Conservation (phyloP, 352 stramenopile species). For the Phytophthora capsici region DNA sequence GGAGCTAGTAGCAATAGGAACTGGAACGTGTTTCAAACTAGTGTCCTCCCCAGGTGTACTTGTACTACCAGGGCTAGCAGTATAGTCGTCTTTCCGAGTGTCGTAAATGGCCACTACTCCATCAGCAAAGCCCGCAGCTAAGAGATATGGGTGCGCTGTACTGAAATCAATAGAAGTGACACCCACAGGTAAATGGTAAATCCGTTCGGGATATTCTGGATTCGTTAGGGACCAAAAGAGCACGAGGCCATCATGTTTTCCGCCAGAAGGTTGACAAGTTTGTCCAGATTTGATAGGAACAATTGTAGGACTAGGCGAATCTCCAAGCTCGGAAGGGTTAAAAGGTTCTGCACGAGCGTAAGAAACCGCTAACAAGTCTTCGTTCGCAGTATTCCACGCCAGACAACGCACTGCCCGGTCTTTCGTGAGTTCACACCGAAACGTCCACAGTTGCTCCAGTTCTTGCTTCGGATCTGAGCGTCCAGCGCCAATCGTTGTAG, state of each 20-base stretch:
- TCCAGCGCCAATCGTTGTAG: conserved; percentile 8
- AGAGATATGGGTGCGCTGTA: conserved; percentile 81
- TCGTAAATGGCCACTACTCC: conserved; percentile 93
- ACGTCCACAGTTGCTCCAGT: conserved; percentile 82
- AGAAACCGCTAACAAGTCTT: conserved; percentile 91
- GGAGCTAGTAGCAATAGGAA: conserved; percentile 65
- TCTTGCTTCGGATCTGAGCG: conserved; percentile 12
- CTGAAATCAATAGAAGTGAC: conserved; percentile 93
- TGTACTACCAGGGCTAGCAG: conserved; percentile 1
- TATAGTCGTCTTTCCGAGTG: conserved; percentile 70
- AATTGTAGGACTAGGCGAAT: not conserved
- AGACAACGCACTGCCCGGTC: conserved; percentile 75
- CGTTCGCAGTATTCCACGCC: conserved; percentile 87
- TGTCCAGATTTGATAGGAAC: conserved; percentile 7
- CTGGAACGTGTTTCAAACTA: conserved; percentile 26
- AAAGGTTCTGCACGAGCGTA: conserved; percentile 56
- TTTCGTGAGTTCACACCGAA: conserved; percentile 67
- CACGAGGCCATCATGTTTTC: conserved; percentile 73
- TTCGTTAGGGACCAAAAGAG: conserved; percentile 95
- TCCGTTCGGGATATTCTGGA: conserved; percentile 91
- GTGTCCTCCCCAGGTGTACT: not conserved
- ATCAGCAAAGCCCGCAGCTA: conserved; percentile 91
- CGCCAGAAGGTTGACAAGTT: conserved; percentile 12
- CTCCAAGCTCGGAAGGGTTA: not conserved
- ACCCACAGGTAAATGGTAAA: conserved; percentile 76